Evolutionary conservation across 257 asterid species (phyloP), one percentile per base, ranked within the genome.

Genomic region (Eucommia ulmoides): DNA sequence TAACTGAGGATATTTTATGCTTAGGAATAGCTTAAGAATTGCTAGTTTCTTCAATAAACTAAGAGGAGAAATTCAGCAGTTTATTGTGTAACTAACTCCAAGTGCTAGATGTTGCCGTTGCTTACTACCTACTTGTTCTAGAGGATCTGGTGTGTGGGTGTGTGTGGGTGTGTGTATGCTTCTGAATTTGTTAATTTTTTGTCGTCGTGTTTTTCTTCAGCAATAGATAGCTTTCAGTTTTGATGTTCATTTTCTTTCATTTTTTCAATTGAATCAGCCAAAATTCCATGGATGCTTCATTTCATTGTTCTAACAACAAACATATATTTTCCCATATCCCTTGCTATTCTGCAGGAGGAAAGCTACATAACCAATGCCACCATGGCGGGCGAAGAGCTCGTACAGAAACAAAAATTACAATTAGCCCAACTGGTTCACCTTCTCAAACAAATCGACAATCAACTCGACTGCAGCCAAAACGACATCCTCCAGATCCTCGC

Each of bases 391-490:
- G 75, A 69, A 50, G 93, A 81, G 66, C 54, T 84, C 55, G 67
- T 61, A 55, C 81, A 74, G 24, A 72, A 63, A 64, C 91, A 84
- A 64, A 72, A 69, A 44, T 66, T 68, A 64, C 84, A 76, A 53
- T 67, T 84, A 20, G 49, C 58, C 44, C 80, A 72, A 54, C 71
- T 84, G 63, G 67, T 81, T 64, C 62, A 63, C 46, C 64, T 81
- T 67, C 83, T 84, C 15, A 69, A 53, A 69, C 79, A 73, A 24
- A 76, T 77, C 26, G 84, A 82, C 71, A 50, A 64, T 49, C 93
- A 79, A 64, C 81, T 82, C 45, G 77, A 78, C 57, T 58, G 81
- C 22, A 79, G 93, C 69, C 73, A 77, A 56, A 71, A 58, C 20
- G 75, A 65, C 76, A 73, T 82, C 61, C 56, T 68, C 19, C 69